Evolutionary conservation across 805 yeast genomes (phyloP), one percentile per base, ranked within the genome.

Genomic region (Yueomyces sp.): DNA sequence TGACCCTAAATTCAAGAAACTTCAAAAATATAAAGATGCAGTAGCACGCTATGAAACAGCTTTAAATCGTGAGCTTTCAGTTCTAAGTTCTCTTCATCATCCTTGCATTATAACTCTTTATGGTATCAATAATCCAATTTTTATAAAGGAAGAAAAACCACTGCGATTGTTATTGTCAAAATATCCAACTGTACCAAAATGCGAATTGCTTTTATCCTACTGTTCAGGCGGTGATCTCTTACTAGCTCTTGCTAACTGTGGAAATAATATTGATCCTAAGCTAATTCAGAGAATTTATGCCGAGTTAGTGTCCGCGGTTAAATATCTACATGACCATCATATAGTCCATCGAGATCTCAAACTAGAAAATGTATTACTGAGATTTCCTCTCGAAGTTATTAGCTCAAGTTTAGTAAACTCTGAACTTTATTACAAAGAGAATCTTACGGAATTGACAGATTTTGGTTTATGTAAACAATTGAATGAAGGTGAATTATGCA

Each of bases 281-380:
- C 64, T 81, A 6, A 65, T 83, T 2, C 68, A 76, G 45, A 68
- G 85, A 29, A 65, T 87, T 0, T 81, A 83, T 49, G 72, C 80
- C 5, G 95, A 92, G 59, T 54, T 85, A 2, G 73, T 77, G 3
- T 58, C 71, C 8, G 90, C 95, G 0, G 77, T 87, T 3, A 66
- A 70, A 28, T 86, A 82, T 56, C 64, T 90, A 43, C 98, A 92
- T 59, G 53, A 59, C 3, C 64, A 73, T 44, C 62, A 73, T 47
- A 75, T 88, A 29, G 85, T 88, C 6, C 98, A 92, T 62, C 76
- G 97, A 46, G 98, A 92, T 56, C 73, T 92, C 52, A 92, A 92
- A 64, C 68, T 90, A 39, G 98, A 92, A 54, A 92, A 87, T 53
- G 68, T 86, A 2, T 61, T 86, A n/a, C 55, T 79, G 28, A 70